Conservation (phyloP, 2,329 filamentous ascomycete species). For the Fusarium sp. region DNA sequence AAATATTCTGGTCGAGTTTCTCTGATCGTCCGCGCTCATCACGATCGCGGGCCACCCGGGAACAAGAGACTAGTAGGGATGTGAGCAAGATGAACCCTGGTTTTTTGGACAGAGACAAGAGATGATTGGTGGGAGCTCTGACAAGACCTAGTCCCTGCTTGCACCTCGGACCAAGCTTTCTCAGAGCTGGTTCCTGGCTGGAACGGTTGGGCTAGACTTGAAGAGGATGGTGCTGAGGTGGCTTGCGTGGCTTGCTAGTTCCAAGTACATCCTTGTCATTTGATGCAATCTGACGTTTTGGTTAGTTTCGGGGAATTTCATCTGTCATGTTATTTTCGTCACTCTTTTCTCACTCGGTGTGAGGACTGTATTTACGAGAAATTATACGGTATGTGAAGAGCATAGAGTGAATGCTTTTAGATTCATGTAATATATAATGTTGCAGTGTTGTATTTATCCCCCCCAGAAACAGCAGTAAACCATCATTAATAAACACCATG, state of each 20-base stretch:
- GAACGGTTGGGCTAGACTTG: slow-evolving; percentile 13
- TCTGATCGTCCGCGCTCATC: slow-evolving; percentile 33
- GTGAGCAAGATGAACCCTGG: slow-evolving; percentile 30
- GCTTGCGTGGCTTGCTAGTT: slow-evolving; percentile 31
- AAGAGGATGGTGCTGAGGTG: slow-evolving; percentile 23
- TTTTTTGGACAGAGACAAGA: fast-evolving
- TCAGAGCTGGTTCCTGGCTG: slow-evolving; percentile 18
- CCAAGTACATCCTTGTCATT: slow-evolving; percentile 4
- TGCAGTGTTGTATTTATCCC: slow-evolving; percentile 22
- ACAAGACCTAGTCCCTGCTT: slow-evolving; percentile 13
- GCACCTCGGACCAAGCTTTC: slow-evolving; percentile 19
- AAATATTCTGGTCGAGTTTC: neutral
- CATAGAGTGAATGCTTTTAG: slow-evolving; percentile 7
- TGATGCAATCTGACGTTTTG: slow-evolving; percentile 34
- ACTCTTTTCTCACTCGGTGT: slow-evolving; percentile 8
- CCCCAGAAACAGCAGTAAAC: slow-evolving; percentile 18
- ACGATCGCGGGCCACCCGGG: slow-evolving; percentile 31
- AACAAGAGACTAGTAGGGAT: slow-evolving; percentile 30
- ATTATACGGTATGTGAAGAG: neutral
- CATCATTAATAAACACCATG: slow-evolving; percentile 31
- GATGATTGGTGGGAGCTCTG: slow-evolving; percentile 23
- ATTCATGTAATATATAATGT: neutral
- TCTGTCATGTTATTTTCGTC: slow-evolving; percentile 11
- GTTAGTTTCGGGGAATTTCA: neutral
- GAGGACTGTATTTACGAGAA: neutral